Evolutionary conservation across 768 basidiomycete genomes (phyloP).

Genomic region (Lenzites betulinus): DNA sequence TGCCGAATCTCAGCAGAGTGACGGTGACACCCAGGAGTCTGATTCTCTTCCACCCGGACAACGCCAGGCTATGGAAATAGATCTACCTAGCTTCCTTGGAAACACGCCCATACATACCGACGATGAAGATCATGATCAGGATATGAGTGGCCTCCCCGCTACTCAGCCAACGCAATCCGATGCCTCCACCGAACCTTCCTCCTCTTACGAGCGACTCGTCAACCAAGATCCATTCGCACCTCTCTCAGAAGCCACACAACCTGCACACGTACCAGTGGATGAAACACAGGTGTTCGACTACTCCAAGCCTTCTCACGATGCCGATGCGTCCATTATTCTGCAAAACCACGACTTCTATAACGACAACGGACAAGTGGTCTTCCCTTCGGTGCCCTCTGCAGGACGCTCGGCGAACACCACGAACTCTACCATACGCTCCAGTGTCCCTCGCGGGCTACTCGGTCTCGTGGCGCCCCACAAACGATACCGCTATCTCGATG

Average conservation of each 20-base stretch:
- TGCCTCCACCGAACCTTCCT: constrained; percentile 18
- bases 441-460: constrained; percentile 1
- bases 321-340: background rate
- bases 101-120: background rate
- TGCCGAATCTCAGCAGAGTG: background rate
- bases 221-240: constrained; percentile 12
- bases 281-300: constrained; percentile 2
- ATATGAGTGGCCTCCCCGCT: background rate
- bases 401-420: constrained; percentile 1
- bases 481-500: constrained; percentile 16
- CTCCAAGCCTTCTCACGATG: constrained; percentile 1
- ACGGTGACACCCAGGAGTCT: constrained; percentile 8
- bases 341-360: constrained; percentile 6
- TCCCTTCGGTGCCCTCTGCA: constrained; percentile 1
- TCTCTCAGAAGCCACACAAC: constrained; percentile 16
- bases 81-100: background rate
- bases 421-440: background rate
- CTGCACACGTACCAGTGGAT: background rate
- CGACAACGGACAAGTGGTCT: constrained; percentile 11
- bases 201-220: constrained; percentile 20
- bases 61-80: background rate
- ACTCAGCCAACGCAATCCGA: constrained; percentile 3
- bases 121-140: background rate
- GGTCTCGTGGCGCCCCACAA: constrained; percentile 15
- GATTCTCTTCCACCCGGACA: constrained; percentile 18